Evolutionary conservation across 164 flowering plant species (phyloP).

Genomic region (Aristolochia fimbriata): DNA sequence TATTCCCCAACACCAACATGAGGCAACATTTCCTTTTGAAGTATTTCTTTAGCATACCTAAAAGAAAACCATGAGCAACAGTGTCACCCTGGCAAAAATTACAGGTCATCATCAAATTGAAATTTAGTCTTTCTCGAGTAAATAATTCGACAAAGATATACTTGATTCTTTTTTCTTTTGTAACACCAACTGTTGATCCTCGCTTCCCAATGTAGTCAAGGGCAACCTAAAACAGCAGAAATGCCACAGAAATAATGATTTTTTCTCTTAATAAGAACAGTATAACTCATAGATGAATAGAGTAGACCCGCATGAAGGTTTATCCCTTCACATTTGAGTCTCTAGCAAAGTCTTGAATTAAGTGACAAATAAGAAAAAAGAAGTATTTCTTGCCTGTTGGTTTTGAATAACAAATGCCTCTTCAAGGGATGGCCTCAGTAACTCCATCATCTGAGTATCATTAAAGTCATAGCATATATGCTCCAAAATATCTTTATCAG

Average conservation of each 20-base stretch:
- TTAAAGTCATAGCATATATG: constrained; percentile 84
- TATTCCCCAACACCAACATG: constrained; percentile 94
- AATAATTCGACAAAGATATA: constrained; percentile 18
- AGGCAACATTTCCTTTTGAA: constrained; percentile 98
- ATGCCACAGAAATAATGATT: neutral
- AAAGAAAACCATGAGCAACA: too few relatives aligned
- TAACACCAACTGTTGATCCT: constrained; percentile 96
- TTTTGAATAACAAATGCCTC: constrained; percentile 98
- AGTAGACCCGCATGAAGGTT: too few relatives aligned
- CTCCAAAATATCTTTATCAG: constrained; percentile 93
- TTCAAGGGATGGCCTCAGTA: constrained; percentile 90
- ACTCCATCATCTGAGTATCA: constrained; percentile 96
- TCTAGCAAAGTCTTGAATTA: neutral
- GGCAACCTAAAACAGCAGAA: constrained; percentile 52
- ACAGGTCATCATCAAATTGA: too few relatives aligned
- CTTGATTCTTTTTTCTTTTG: constrained; percentile 92
- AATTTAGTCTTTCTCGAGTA: neutral
- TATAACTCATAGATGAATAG: too few relatives aligned
- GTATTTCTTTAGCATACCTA: constrained; percentile 96
- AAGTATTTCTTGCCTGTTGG: constrained; percentile 51
- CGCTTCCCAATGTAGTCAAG: constrained; percentile 94
- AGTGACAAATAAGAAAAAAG: neutral
- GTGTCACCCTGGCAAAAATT: too few relatives aligned
- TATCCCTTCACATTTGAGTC: neutral
- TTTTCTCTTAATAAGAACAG: too few relatives aligned